Conservation (phyloP, 164 flowering plant genomes). For the Taxillus chinensis region DNA sequence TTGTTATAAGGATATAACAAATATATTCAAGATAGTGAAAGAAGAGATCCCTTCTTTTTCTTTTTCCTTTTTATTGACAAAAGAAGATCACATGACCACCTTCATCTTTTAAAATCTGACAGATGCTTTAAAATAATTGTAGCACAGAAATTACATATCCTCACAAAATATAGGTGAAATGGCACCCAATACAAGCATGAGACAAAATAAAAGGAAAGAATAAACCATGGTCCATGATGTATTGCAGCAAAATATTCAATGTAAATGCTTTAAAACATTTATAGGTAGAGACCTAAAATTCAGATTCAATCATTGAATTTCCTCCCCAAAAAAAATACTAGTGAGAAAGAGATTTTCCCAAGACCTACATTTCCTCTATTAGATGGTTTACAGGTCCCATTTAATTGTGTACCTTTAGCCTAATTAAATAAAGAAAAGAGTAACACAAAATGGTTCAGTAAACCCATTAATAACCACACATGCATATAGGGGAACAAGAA, state of each 20-base stretch:
- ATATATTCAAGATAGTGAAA: not conserved
- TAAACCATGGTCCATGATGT: not conserved
- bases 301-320: not conserved
- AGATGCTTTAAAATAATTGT: no score
- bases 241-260: not conserved
- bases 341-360: not conserved
- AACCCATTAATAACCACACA: slow-evolving; percentile 6
- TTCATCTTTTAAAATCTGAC: no score
- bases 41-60: no score
- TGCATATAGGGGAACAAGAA: not conserved
- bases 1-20: not conserved
- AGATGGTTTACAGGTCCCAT: no score
- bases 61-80: no score
- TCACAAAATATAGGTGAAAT: no score
- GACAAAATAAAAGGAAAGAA: not conserved
- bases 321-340: not conserved
- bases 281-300: not conserved
- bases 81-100: no score
- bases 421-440: no score
- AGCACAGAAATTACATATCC: not conserved
- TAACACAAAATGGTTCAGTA: no score
- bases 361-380: not conserved
- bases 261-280: no score
- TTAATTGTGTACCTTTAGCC: no score
- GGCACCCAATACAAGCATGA: not conserved